Conservation (phyloP, 1,284 basidiomycete species). For the Fomes fomentarius region DNA sequence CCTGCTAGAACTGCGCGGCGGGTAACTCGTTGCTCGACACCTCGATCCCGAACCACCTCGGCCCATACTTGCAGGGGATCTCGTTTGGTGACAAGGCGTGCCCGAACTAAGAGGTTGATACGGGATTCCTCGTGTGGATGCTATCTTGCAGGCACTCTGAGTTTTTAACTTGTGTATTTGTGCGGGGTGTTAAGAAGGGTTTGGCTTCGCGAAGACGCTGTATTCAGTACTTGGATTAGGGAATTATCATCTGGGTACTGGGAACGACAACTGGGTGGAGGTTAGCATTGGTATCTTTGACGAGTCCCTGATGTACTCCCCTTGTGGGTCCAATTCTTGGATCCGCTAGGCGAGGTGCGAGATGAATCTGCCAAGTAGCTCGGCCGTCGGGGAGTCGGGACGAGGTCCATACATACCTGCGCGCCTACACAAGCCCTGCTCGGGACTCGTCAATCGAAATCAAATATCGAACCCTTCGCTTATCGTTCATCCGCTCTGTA, state of each 20-base stretch:
- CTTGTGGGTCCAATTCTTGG: not conserved
- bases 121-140: not conserved
- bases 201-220: not conserved
- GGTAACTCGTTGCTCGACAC: slow-evolving; percentile 25
- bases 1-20: slow-evolving; percentile 33
- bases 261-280: not conserved
- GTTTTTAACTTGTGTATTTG: not conserved
- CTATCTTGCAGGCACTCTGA: not conserved
- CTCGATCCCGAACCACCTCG: slow-evolving; percentile 32
- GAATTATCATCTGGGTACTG: not conserved
- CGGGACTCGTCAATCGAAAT: no score
- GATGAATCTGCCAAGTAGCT: not conserved
- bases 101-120: slow-evolving; percentile 17
- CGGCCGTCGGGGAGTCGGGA: no score
- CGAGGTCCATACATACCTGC: no score
- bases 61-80: slow-evolving; percentile 33
- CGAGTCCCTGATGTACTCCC: not conserved
- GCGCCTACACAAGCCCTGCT: not conserved
- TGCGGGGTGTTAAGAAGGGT: not conserved
- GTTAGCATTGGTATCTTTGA: no score
- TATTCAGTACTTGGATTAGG: not conserved
- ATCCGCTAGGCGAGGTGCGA: not conserved
- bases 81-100: slow-evolving; percentile 31
- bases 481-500: no score
- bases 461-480: no score